A percentile compares a stretch with the other conserved stretches of the same genome.
phyloP scores from a whole-genome alignment of 805 yeast genomes.

The Candida dendrica region DNA sequence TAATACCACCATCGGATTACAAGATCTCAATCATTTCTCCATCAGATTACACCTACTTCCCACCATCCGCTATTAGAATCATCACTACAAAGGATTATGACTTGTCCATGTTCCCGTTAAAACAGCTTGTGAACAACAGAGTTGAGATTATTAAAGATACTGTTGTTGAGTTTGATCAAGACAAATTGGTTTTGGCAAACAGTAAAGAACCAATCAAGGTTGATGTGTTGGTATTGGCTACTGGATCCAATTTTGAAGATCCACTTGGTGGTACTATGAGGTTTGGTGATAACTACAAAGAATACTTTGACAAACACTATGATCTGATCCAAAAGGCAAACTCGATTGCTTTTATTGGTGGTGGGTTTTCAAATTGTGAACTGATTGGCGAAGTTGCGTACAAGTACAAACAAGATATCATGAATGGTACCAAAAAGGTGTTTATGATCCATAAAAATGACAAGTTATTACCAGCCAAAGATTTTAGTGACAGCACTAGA shows the following conservation, averaged over 20 bases:
- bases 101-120: not conserved
- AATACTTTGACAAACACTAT: conserved; percentile 8
- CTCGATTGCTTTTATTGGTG: conserved; percentile 24
- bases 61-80: conserved; percentile 12
- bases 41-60: conserved; percentile 10
- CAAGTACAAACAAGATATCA: conserved; percentile 12
- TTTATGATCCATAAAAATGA: conserved; percentile 12
- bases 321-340: conserved; percentile 17
- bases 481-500: conserved; percentile 2
- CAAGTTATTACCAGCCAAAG: not conserved
- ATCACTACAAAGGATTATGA: conserved; percentile 1
- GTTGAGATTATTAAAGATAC: conserved; percentile 1
- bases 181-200: conserved; percentile 9
- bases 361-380: conserved; percentile 25
- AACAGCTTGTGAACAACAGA: not conserved
- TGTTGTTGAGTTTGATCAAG: conserved; percentile 7
- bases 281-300: conserved; percentile 10
- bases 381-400: conserved; percentile 24
- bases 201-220: conserved; percentile 5
- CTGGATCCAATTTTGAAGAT: conserved; percentile 23
- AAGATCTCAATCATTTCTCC: conserved; percentile 11
- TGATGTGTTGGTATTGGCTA: conserved; percentile 23
- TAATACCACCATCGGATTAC: not conserved
- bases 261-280: conserved; percentile 14
- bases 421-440: conserved; percentile 7